phyloP scores from a whole-genome alignment of 768 basidiomycete genomes.

The Leccinum fibrillosum region DNA sequence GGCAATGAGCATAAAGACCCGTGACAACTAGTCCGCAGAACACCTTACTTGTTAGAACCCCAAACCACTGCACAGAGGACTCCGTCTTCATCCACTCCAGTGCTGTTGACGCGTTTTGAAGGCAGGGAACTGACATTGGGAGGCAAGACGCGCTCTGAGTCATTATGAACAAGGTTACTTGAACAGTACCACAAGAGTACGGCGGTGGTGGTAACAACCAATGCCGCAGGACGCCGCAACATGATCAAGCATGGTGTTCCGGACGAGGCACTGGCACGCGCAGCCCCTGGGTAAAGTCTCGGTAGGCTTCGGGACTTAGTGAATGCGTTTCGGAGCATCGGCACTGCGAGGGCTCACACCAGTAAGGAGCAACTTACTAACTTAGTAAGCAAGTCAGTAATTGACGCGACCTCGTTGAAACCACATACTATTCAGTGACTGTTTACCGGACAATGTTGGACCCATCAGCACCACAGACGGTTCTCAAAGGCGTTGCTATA shows the following conservation, averaged over 20 bases:
- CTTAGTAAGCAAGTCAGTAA: not conserved
- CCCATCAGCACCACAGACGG: slow-evolving; percentile 36
- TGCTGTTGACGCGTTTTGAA: slow-evolving; percentile 17
- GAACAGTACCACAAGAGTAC: slow-evolving; percentile 39
- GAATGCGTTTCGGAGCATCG: slow-evolving; percentile 14
- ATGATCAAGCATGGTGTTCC: slow-evolving; percentile 2
- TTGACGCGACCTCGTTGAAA: not conserved
- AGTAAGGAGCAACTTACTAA: too few relatives aligned
- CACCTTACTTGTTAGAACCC: slow-evolving; percentile 69
- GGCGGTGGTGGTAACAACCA: slow-evolving; percentile 23
- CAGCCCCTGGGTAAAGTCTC: slow-evolving; percentile 7
- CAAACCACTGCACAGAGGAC: slow-evolving; percentile 56
- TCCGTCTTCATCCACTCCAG: slow-evolving; percentile 23
- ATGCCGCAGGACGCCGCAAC: slow-evolving; percentile 11
- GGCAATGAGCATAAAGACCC: slow-evolving; percentile 1
- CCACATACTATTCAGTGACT: too few relatives aligned
- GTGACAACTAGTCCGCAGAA: not conserved
- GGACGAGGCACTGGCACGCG: not conserved
- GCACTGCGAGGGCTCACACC: not conserved
- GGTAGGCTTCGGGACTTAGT: not conserved
- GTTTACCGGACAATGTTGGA: slow-evolving; percentile 20
- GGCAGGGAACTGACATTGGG: not conserved
- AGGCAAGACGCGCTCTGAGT: slow-evolving; percentile 19
- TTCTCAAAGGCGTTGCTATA: slow-evolving; percentile 56
- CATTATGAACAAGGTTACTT: slow-evolving; percentile 35